Evolutionary conservation across 495 filamentous ascomycete species (phyloP).

Genomic region (Hypomontagnella monticulosa): DNA sequence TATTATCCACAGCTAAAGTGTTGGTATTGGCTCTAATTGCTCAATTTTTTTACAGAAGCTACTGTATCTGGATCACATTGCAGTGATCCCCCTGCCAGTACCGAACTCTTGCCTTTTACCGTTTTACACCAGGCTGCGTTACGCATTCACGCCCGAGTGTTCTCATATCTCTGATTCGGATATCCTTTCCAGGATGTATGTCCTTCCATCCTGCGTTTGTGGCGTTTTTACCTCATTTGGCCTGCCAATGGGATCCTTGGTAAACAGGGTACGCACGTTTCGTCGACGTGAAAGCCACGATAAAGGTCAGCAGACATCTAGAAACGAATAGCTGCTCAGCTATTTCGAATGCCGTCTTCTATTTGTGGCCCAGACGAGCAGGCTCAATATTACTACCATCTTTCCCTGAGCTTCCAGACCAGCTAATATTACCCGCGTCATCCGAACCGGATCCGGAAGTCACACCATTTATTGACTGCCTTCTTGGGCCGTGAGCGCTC

Average conservation of each 20-base stretch:
- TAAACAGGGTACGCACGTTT: conserved; percentile 28
- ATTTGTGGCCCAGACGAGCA: conserved; percentile 8
- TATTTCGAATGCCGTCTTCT: conserved; percentile 11
- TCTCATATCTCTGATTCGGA: conserved; percentile 21
- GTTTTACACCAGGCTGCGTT: conserved; percentile 21
- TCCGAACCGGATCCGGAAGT: conserved; percentile 37
- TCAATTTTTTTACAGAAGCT: conserved; percentile 31
- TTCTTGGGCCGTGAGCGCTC: conserved; percentile 12
- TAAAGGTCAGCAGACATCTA: conserved; percentile 18
- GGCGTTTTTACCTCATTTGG: conserved; percentile 21
- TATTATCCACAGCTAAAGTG: conserved; percentile 30
- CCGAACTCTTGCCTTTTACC: conserved; percentile 27
- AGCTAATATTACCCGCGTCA: conserved; percentile 27
- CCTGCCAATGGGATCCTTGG: conserved; percentile 20
- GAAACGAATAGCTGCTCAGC: conserved; percentile 19
- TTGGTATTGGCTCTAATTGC: conserved; percentile 40
- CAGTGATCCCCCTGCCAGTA: conserved; percentile 30
- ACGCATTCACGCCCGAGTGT: conserved; percentile 39
- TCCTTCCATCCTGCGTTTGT: conserved; percentile 15
- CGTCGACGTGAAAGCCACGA: conserved; percentile 9
- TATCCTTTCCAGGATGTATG: conserved; percentile 30
- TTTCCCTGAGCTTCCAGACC: conserved; percentile 15
- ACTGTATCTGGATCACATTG: conserved; percentile 42
- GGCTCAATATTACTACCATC: conserved; percentile 35
- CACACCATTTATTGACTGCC: conserved; percentile 32